Base-by-base conservation (phyloP, 306 rosid species). In the Gleditsia sinensis region DNA sequence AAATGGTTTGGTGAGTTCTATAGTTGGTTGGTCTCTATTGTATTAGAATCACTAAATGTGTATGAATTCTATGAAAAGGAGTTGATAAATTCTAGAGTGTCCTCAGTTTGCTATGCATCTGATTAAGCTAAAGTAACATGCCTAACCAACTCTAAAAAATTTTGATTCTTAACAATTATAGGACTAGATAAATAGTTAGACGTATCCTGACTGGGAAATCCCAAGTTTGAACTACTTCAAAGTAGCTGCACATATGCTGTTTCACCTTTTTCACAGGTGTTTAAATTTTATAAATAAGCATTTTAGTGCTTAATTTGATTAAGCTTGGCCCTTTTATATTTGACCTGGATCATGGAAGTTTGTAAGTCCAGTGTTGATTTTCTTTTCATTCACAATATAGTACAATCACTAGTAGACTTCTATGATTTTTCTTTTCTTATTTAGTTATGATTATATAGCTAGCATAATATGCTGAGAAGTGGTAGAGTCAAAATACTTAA, bases 1-100 rank as follows among this genome's bases (percentile, higher is more conserved):
- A 84, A 81, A 84, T 74, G 80, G 83, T 61, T 65, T 82, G 96
- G 99, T 92, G 87, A 75, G 90, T 83, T 39, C 61, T 71, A 21
- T 58, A 55, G 23, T 57, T 45, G 50, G 25, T 56, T 76, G 73
- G n/a, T 72, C 54, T 72, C 50, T 78, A 58, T n/a, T 24, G 48
- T 51, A 28, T 58, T 11, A 36, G 46, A 49, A 45, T 65, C 49
- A 60, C 21, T 43, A 45, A 67, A 28, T 79, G 71, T 70, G 14
- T 64, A 37, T 24, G 43, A 27, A 40, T 59, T 72, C 53, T 69
- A 53, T 13, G 34, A 21, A 37, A 67, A 28, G 28, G 24, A 12
- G 60, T 57, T 45, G n/a, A 74, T 73, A 67, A 24, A 27, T 43
- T 39, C 32, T 57, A 4, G 37, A 30, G 34, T 57, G n/a, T 48